Evolutionary conservation across 208 protist species (phyloP).

Genomic region (Trypanosoma caninum): DNA sequence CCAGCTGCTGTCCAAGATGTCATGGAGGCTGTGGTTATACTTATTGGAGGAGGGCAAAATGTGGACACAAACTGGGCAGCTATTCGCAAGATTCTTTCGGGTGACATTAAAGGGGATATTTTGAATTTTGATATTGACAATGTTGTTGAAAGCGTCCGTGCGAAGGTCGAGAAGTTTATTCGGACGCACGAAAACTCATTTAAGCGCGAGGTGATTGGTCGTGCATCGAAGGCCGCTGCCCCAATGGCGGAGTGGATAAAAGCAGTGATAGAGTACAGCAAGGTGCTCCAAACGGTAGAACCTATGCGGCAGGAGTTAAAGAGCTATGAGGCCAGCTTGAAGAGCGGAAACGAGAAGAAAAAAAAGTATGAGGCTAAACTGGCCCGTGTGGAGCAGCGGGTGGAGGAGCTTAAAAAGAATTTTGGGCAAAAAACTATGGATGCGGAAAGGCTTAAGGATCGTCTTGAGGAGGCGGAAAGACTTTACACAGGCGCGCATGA

Average conservation of each 20-base stretch:
- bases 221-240: conserved; percentile 92
- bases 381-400: conserved; percentile 90
- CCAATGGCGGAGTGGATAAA: conserved; percentile 97
- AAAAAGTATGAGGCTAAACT: conserved; percentile 87
- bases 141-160: conserved; percentile 60
- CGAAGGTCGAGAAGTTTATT: conserved; percentile 90
- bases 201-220: conserved; percentile 90
- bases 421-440: conserved; percentile 95
- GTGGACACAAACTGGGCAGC: conserved; percentile 92
- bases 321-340: conserved; percentile 77
- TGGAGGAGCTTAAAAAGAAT: conserved; percentile 88
- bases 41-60: conserved; percentile 81
- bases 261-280: conserved; percentile 96
- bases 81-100: conserved; percentile 94
- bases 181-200: conserved; percentile 87
- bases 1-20: conserved; percentile 95
- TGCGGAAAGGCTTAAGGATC: conserved; percentile 87
- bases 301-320: conserved; percentile 89
- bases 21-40: conserved; percentile 93
- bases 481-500: conserved; percentile 86
- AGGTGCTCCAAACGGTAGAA: conserved; percentile 91
- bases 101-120: conserved; percentile 94
- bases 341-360: conserved; percentile 86
- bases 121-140: conserved; percentile 94
- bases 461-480: conserved; percentile 89